Evolutionary conservation across 306 rosid genomes (phyloP).

Genomic region (Castanea sativa): DNA sequence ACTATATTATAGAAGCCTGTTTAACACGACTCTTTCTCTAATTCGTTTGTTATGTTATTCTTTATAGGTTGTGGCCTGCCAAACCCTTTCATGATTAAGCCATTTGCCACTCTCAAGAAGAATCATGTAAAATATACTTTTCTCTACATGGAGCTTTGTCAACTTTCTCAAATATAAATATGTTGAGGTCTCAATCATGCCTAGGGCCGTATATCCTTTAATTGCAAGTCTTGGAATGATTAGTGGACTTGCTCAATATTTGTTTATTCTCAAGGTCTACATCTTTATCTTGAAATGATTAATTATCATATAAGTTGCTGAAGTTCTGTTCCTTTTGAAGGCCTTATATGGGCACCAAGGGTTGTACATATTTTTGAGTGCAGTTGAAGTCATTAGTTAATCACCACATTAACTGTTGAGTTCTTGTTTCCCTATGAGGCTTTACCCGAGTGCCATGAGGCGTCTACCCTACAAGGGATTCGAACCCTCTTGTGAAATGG

Average conservation of each 20-base stretch:
- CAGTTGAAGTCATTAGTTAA: too few species aligned
- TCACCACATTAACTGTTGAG: too few species aligned
- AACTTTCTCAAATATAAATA: neutral
- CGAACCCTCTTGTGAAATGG: too few species aligned
- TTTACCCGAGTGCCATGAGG: too few species aligned
- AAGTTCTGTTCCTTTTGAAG: too few species aligned
- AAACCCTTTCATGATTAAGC: constrained; percentile 38
- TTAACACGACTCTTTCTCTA: constrained; percentile 7
- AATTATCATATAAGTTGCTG: too few species aligned
- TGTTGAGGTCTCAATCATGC: constrained; percentile 11
- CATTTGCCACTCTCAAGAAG: constrained; percentile 55
- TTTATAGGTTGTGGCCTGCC: constrained; percentile 63
- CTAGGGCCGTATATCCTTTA: constrained; percentile 27
- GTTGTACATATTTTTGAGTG: too few species aligned
- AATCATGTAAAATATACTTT: constrained; percentile 8
- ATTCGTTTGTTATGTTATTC: constrained; percentile 10
- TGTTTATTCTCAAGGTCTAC: neutral
- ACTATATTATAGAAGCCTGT: neutral
- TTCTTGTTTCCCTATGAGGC: too few species aligned
- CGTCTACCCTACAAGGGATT: too few species aligned
- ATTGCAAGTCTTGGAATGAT: neutral
- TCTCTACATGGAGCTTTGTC: neutral
- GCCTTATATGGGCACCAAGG: too few species aligned
- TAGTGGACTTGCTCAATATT: neutral
- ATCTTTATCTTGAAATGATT: neutral